phyloP scores from a whole-genome alignment of 2,329 filamentous ascomycete genomes.

The Diaporthe destruens region DNA sequence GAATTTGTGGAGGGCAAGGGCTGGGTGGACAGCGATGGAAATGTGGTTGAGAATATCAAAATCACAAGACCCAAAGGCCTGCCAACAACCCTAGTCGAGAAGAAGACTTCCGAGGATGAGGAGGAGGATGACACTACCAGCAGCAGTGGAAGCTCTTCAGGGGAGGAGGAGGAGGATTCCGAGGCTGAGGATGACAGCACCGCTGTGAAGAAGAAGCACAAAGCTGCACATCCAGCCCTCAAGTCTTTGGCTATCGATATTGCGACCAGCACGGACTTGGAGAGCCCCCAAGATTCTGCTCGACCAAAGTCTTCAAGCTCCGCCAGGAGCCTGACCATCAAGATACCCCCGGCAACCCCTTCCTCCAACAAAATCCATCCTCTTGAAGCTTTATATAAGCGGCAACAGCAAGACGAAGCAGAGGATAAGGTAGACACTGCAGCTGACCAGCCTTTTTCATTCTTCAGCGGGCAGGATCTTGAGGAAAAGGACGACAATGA shows the following conservation, averaged over 20 bases:
- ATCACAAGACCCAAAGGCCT: conserved; percentile 50
- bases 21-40: conserved; percentile 86
- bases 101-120: conserved; percentile 43
- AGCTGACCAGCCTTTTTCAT: conserved; percentile 77
- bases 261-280: background rate
- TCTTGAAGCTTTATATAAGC: conserved; percentile 92
- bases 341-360: conserved; percentile 60
- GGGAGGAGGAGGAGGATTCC: conserved; percentile 35
- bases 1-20: conserved; percentile 84
- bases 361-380: conserved; percentile 76
- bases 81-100: conserved; percentile 44
- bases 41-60: conserved; percentile 75
- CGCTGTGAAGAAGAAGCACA: background rate
- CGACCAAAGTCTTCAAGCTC: conserved; percentile 65
- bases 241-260: conserved; percentile 5
- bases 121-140: conserved; percentile 44
- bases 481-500: conserved; percentile 57
- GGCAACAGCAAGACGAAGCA: conserved; percentile 61
- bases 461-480: conserved; percentile 71
- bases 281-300: conserved; percentile 7
- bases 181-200: background rate
- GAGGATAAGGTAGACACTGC: conserved; percentile 52
- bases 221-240: background rate
- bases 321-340: conserved; percentile 65
- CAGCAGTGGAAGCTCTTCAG: conserved; percentile 46